Percentiles rank a stretch among this genome's conserved stretches.
Conservation (phyloP, 495 filamentous ascomycete genomes). For the Clavariopsis aquatica region DNA sequence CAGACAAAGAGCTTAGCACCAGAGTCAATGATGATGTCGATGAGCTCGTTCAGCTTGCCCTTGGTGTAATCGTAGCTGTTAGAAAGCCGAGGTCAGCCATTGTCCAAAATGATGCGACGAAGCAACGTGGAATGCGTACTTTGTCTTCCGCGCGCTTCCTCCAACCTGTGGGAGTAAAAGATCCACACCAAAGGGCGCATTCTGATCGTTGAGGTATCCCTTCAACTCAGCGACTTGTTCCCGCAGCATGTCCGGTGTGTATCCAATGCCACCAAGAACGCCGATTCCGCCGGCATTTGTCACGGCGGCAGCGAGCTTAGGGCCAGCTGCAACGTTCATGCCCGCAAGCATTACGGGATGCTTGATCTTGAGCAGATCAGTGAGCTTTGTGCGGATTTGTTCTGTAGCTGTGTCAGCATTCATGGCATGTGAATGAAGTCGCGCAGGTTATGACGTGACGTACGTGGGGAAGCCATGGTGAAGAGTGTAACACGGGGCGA, state of each 20-base stretch:
- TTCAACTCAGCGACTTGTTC: conserved; percentile 96
- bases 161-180: conserved; percentile 92
- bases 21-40: conserved; percentile 89
- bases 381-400: conserved; percentile 82
- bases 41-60: conserved; percentile 89
- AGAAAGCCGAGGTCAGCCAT: conserved; percentile 14
- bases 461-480: conserved; percentile 40
- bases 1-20: conserved; percentile 93
- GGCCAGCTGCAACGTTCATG: conserved; percentile 98
- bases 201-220: conserved; percentile 85
- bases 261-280: conserved; percentile 94
- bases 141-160: conserved; percentile 89
- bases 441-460: neutral
- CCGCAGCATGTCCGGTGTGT: conserved; percentile 93
- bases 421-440: conserved; percentile 26
- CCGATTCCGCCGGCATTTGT: conserved; percentile 96
- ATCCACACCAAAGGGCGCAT: conserved; percentile 97
- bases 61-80: conserved; percentile 96
- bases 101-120: neutral
- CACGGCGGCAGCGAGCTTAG: conserved; percentile 94
- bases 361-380: conserved; percentile 95
- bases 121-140: conserved; percentile 56
- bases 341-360: conserved; percentile 94
- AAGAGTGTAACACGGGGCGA: conserved; percentile 1
- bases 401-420: conserved; percentile 53